Conservation (phyloP, 371 early-diverging fungal species). For the Mucor plumbeus region DNA sequence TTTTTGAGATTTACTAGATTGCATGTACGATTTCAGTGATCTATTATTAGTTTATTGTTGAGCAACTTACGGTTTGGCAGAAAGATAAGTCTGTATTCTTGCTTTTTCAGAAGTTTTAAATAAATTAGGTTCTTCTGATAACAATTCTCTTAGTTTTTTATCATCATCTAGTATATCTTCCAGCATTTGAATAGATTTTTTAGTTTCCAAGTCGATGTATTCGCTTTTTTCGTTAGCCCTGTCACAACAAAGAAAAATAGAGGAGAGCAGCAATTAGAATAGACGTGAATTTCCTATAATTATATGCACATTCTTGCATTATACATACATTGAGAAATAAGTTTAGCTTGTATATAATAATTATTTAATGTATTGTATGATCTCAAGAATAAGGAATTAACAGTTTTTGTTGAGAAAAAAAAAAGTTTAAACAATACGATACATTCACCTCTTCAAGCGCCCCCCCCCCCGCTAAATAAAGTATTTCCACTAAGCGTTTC, state of each 20-base stretch:
- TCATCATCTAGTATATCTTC: conserved; percentile 4
- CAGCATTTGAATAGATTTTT: not conserved
- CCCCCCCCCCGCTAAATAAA: no score
- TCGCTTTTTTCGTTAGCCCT: not conserved
- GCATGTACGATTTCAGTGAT: not conserved
- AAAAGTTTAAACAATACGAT: no score
- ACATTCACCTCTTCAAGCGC: no score
- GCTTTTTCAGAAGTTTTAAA: conserved; percentile 5
- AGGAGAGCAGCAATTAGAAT: not conserved
- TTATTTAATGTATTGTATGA: no score
- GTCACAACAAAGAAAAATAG: not conserved
- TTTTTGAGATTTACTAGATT: not conserved
- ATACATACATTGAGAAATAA: conserved; percentile 2
- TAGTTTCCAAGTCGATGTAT: not conserved
- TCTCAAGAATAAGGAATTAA: no score
- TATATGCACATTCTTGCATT: not conserved
- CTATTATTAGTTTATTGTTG: not conserved
- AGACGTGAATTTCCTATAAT: not conserved
- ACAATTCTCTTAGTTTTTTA: not conserved
- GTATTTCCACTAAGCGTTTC: no score
- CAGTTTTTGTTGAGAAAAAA: no score
- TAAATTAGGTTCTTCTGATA: conserved; percentile 7
- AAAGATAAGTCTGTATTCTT: conserved; percentile 4
- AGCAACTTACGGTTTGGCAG: not conserved
- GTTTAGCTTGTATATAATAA: not conserved